phyloP scores from a whole-genome alignment of 164 flowering plant species.

The Aristolochia fimbriata region DNA sequence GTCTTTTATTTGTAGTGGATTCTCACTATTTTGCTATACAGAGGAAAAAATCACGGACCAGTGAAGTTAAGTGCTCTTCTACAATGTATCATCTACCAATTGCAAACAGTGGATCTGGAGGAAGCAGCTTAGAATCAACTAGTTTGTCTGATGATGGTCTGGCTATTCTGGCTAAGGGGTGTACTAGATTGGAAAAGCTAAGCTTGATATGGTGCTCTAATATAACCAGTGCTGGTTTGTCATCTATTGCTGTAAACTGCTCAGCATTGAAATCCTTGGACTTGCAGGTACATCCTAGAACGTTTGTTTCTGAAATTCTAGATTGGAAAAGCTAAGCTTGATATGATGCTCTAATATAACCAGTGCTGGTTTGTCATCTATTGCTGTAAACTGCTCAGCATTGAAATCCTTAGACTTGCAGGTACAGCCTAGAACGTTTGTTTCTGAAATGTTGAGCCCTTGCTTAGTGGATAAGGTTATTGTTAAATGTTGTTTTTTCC shows the following conservation, averaged over 20 bases:
- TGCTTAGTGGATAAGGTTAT: too few species aligned
- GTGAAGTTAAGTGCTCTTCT: slow-evolving; percentile 17
- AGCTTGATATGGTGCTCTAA: slow-evolving; percentile 89
- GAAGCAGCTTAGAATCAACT: slow-evolving; percentile 22
- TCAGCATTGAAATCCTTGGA: slow-evolving; percentile 54
- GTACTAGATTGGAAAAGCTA: slow-evolving; percentile 55
- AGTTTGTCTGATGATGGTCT: slow-evolving; percentile 70
- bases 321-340: slow-evolving; percentile 71
- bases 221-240: slow-evolving; percentile 51
- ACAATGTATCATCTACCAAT: slow-evolving; percentile 13
- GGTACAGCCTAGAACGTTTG: slow-evolving; percentile 23
- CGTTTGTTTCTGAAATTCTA: too few species aligned
- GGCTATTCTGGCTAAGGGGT: slow-evolving; percentile 47
- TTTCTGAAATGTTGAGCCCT: too few species aligned
- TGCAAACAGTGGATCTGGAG: slow-evolving; percentile 27
- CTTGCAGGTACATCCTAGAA: slow-evolving; percentile 47
- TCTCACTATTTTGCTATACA: slow-evolving; percentile 16
- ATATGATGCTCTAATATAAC: slow-evolving; percentile 81
- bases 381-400: slow-evolving; percentile 50
- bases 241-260: slow-evolving; percentile 58
- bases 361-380: slow-evolving; percentile 47
- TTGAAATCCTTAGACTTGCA: slow-evolving; percentile 77
- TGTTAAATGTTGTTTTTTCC: too few species aligned
- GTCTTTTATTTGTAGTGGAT: neutral
- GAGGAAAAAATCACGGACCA: slow-evolving; percentile 33